These are phyloP conservation scores for Lasiodiplodia citricola DNA, from an alignment of 2,329 filamentous ascomycete genomes.

Conservation along the genomic window DNA sequence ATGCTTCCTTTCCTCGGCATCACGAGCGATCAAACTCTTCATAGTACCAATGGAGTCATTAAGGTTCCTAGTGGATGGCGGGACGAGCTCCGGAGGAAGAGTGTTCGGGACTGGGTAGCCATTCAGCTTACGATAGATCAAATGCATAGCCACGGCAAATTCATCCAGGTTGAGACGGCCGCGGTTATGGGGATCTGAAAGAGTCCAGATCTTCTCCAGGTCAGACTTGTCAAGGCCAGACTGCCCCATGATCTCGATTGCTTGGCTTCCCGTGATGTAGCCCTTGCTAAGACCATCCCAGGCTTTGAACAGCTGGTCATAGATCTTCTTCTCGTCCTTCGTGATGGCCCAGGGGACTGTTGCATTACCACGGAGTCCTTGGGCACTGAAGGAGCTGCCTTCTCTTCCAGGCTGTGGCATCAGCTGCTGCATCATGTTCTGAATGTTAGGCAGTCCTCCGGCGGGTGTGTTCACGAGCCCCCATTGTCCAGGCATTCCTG, in stretches of 20 bases:
- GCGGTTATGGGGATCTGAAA: slow-evolving; percentile 92
- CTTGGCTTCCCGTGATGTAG: slow-evolving; percentile 87
- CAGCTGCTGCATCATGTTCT: slow-evolving; percentile 89
- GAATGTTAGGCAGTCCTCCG: slow-evolving; percentile 89
- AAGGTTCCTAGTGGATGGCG: slow-evolving; percentile 91
- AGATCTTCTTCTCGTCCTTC: slow-evolving; percentile 97
- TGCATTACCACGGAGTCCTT: slow-evolving; percentile 88
- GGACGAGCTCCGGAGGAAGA: slow-evolving; percentile 88
- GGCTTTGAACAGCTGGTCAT: slow-evolving; percentile 91
- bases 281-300: slow-evolving; percentile 97
- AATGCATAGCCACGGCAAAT: slow-evolving; percentile 97
- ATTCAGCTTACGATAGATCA: slow-evolving; percentile 97
- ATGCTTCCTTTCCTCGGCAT: slow-evolving; percentile 87
- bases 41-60: slow-evolving; percentile 91
- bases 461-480: slow-evolving; percentile 95
- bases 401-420: slow-evolving; percentile 97
- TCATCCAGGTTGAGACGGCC: slow-evolving; percentile 94
- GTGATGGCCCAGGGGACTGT: slow-evolving; percentile 98
- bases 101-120: slow-evolving; percentile 89
- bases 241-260: slow-evolving; percentile 96
- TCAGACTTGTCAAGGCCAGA: slow-evolving; percentile 91
- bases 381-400: slow-evolving; percentile 76
- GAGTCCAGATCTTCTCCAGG: slow-evolving; percentile 90
- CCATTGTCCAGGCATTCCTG: slow-evolving; percentile 92
- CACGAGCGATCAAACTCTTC: slow-evolving; percentile 85